Evolutionary conservation across 345 rosid genomes (phyloP), one percentile per base, ranked within the genome.

Genomic region (Raphanus raphanistrum): DNA sequence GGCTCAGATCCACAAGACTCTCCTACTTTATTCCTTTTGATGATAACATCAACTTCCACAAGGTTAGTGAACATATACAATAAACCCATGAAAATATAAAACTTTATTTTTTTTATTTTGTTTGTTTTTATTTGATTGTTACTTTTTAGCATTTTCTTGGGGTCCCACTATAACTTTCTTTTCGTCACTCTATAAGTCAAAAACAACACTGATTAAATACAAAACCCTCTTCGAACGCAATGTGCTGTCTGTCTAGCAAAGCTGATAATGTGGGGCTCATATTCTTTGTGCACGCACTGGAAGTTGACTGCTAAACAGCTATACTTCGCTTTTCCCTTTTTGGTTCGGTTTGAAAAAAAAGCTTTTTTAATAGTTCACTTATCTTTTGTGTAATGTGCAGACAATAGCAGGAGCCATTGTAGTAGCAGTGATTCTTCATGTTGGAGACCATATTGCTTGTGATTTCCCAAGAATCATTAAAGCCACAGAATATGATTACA

Each of bases 21-120:
- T 88, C 94, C 63, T 82, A 65, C 85, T 75, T 86, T 38, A 85
- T 95, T 68, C 99, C 99, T 50, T 95, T 95, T 64, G 99, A 95
- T 81, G 98, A 95, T 85, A 95, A 95, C 76, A 92, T 92, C 90
- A 95, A 92, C 86, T 92, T 95, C 68, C 99, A 95, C 88, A 92
- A 95, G 97, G 99, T 95, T 68, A 61, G 76, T 72, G 61, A 54
- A 15, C 70, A 9, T 9, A 16, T 15, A 50, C 17, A 62, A 64
- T 60, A 11, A 41, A 48, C 16, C 7, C 4, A 21, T 64, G 45
- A 15, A 65, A 41, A 12, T 62, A 65, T 58, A 7, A 28, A 21
- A 32, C 6, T 0, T 13, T n/a, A 12, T 9, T 48, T 13, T 28
- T 5, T 2, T 70, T 27, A n/a, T 13, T 57, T 15, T 57, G 11